A percentile compares a stretch with the other conserved stretches of the same genome.
These are phyloP conservation scores for Dryas drummondii DNA, from an alignment of 306 rosid species.

Conservation along the genomic window DNA sequence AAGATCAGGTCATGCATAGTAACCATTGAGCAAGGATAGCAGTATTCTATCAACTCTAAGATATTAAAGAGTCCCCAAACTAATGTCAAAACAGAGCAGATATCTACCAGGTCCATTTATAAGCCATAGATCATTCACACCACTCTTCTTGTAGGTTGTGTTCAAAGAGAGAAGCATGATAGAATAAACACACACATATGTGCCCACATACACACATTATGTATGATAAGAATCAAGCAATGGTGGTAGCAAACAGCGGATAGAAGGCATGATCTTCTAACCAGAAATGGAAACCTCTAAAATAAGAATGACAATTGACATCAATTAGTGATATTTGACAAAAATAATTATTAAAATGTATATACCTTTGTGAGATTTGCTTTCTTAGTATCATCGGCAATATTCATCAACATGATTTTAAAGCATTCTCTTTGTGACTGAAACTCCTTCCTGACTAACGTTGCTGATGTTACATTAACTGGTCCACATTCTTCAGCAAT, in stretches of 20 bases:
- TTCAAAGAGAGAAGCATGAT: not conserved
- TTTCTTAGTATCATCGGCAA: slow-evolving; percentile 70
- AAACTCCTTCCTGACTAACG: slow-evolving; percentile 35
- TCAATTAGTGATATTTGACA: not conserved
- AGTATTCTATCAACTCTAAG: not conserved
- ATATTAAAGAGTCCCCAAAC: not conserved
- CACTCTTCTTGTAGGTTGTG: not conserved
- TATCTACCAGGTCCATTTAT: not conserved
- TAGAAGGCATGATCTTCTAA: not conserved
- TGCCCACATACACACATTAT: not conserved
- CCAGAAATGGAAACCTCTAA: not conserved
- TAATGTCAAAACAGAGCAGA: not conserved
- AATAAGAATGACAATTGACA: slow-evolving; percentile 2
- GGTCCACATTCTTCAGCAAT: slow-evolving; percentile 33
- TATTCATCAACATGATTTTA: slow-evolving; percentile 86
- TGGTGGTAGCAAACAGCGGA: not conserved
- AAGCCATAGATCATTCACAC: not conserved
- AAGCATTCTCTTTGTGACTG: slow-evolving; percentile 42
- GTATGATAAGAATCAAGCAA: not conserved
- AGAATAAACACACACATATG: not conserved
- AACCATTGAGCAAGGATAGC: not conserved
- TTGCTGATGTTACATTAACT: slow-evolving; percentile 33
- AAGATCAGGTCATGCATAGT: not conserved
- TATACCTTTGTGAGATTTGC: slow-evolving; percentile 68
- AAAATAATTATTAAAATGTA: not conserved